Conservation (phyloP, 2,329 filamentous ascomycete genomes). For the Penicillium sp. region DNA sequence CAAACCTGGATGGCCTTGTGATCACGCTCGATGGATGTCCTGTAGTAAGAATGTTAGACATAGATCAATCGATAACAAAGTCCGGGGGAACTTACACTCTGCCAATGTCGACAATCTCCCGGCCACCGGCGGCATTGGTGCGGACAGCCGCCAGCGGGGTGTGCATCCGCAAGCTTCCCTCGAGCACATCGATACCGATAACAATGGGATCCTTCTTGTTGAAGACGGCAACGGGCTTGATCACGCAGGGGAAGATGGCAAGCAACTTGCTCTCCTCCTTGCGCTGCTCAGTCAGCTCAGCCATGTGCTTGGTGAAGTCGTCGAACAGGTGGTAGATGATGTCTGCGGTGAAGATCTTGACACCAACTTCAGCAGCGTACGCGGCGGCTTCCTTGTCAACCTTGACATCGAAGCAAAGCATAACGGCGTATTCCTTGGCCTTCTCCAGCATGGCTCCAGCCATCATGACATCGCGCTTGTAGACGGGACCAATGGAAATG, state of each 20-base stretch:
- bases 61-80: not conserved
- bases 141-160: slow-evolving; percentile 89
- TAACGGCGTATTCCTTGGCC: slow-evolving; percentile 90
- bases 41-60: slow-evolving; percentile 39
- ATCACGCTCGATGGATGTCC: slow-evolving; percentile 94
- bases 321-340: slow-evolving; percentile 99
- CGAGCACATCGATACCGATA: slow-evolving; percentile 90
- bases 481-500: slow-evolving; percentile 95
- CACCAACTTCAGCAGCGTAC: slow-evolving; percentile 88
- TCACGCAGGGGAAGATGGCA: slow-evolving; percentile 94
- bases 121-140: slow-evolving; percentile 71
- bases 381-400: slow-evolving; percentile 92
- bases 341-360: slow-evolving; percentile 97
- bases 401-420: slow-evolving; percentile 99
- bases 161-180: slow-evolving; percentile 80
- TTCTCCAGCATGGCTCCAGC: slow-evolving; percentile 95
- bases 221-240: slow-evolving; percentile 88
- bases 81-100: slow-evolving; percentile 72
- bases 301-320: slow-evolving; percentile 93
- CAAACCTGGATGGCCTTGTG: slow-evolving; percentile 91
- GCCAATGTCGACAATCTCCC: slow-evolving; percentile 80
- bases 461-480: slow-evolving; percentile 96
- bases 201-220: slow-evolving; percentile 98
- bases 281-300: slow-evolving; percentile 78
- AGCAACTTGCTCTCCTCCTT: slow-evolving; percentile 95